phyloP scores from a whole-genome alignment of 495 filamentous ascomycete species.

The Penicillium waksmanii region DNA sequence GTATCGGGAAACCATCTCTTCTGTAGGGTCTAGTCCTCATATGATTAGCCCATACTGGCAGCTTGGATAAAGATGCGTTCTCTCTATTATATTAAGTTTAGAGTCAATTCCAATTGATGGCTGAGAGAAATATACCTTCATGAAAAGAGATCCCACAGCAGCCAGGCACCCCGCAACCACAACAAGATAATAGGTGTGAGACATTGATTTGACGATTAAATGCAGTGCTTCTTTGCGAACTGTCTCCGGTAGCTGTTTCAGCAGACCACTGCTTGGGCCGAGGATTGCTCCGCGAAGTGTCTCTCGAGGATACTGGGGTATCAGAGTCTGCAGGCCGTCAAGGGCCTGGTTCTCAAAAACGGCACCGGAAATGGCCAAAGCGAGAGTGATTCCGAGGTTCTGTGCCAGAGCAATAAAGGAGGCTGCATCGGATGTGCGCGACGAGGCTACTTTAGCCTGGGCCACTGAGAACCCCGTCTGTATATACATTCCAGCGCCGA shows the following conservation, averaged over 20 bases:
- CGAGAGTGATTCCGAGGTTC: conserved; percentile 53
- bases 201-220: conserved; percentile 56
- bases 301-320: conserved; percentile 38
- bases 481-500: conserved; percentile 56
- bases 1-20: no score
- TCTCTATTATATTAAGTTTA: conserved; percentile 8
- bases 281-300: conserved; percentile 52
- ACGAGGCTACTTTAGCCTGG: conserved; percentile 46
- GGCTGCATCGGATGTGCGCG: conserved; percentile 46
- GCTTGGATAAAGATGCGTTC: conserved; percentile 23
- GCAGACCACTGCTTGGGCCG: conserved; percentile 47
- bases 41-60: neutral
- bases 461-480: conserved; percentile 59
- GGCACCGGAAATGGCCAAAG: conserved; percentile 59
- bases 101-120: neutral
- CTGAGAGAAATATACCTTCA: conserved; percentile 42
- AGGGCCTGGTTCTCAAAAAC: conserved; percentile 54
- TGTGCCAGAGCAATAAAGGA: conserved; percentile 60
- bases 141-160: conserved; percentile 45
- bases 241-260: conserved; percentile 37
- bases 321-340: conserved; percentile 18
- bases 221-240: conserved; percentile 42
- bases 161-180: conserved; percentile 51
- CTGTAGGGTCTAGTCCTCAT: no score
- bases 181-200: conserved; percentile 53